Percentiles rank a stretch among this genome's conserved stretches.
These are phyloP conservation scores for Torulaspora gathmanii DNA, from an alignment of 805 yeast genomes.

Conservation along the genomic window DNA sequence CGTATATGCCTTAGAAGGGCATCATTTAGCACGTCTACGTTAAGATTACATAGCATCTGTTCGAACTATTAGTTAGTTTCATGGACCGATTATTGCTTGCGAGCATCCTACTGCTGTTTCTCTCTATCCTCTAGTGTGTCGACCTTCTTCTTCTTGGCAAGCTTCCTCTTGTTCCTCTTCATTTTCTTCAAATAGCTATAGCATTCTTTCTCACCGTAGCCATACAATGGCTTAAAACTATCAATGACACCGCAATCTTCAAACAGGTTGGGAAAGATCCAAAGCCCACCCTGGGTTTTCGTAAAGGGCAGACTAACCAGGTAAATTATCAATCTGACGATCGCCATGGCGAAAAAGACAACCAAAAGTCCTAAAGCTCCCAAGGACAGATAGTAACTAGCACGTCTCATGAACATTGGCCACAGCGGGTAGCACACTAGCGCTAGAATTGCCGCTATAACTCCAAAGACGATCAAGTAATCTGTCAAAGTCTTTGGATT, in stretches of 20 bases:
- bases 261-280: conserved; percentile 94
- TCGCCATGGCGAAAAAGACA: conserved; percentile 69
- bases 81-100: not conserved
- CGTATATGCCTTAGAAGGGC: not conserved
- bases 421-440: conserved; percentile 85
- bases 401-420: conserved; percentile 85
- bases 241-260: conserved; percentile 93
- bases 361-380: conserved; percentile 68
- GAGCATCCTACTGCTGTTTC: not conserved
- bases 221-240: conserved; percentile 85
- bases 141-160: conserved; percentile 18
- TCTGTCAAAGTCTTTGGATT: conserved; percentile 55
- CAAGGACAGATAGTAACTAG: conserved; percentile 87
- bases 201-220: conserved; percentile 56
- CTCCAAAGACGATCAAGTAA: conserved; percentile 36
- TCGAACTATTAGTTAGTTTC: not conserved
- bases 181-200: conserved; percentile 33
- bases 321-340: conserved; percentile 67
- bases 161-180: conserved; percentile 32
- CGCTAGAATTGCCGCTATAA: conserved; percentile 59
- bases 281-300: conserved; percentile 63
- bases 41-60: not conserved
- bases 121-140: conserved; percentile 2
- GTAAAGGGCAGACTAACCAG: conserved; percentile 37
- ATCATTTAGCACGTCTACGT: conserved; percentile 1